Evolutionary conservation across 2,329 filamentous ascomycete genomes (phyloP), one percentile per base, ranked within the genome.

Genomic region (Nemania serpens): DNA sequence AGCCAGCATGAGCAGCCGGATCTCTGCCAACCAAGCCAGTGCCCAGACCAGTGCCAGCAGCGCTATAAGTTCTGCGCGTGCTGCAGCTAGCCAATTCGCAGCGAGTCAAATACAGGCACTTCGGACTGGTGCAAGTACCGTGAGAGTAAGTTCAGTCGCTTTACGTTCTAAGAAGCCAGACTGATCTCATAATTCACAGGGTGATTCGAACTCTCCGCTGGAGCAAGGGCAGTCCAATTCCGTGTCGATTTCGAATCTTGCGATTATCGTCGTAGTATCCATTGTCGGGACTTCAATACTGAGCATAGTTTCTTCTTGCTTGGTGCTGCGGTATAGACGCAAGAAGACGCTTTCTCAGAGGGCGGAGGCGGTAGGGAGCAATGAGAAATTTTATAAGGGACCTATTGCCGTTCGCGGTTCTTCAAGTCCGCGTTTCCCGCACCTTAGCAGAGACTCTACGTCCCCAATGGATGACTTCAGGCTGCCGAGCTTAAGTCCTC

Each of bases 51-150:
- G 70, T 51, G 71, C 71, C 2, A 71, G 62, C 50, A 66, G 66
- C 53, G 82, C 82, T 2, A 76, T 87, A 42, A 74, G 73, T 57
- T 68, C 82, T 41, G 85, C 84, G 15, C 80, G 84, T 70, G 74
- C 73, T 10, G 82, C 84, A 55, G 84, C 81, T 3, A 84, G 84
- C 7, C 68, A 78, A 58, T 74, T 73, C 18, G 72, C 74, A 33
- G 70, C 68, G 18, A 73, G 70, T 57, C 66, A 69, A 55, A 69
- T 73, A 9, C 65, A 71, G 55, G 67, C 55, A 36, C 67, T 64
- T 15, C 62, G 56, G 45, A 64, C 64, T 5, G 59, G 63, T 5
- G 65, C 66, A 37, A 69, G 62, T 46, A 64, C 65, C 10, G 48
- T 64, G 2, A 63, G 48, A 33, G 68, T 72, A 53, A 36, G 68